phyloP scores from a whole-genome alignment of 2,329 filamentous ascomycete species.

The Botrytis elliptica region DNA sequence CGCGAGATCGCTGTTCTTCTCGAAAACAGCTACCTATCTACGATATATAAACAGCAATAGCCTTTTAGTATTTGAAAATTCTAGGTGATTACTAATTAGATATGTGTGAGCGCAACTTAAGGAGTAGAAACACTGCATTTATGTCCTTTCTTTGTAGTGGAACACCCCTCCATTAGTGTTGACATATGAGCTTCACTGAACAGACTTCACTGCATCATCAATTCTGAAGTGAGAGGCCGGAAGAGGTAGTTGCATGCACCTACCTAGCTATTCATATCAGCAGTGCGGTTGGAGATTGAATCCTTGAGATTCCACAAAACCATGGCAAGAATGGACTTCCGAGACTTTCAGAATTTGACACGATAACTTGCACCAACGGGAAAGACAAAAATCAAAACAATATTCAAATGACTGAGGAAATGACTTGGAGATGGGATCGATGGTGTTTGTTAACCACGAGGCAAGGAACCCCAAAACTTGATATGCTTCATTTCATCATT shows the following conservation, averaged over 20 bases:
- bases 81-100: not conserved
- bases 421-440: not conserved
- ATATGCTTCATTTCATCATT: constrained; percentile 32
- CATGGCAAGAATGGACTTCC: not conserved
- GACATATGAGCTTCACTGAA: not conserved
- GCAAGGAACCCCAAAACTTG: constrained; percentile 4
- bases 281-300: not conserved
- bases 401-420: not conserved
- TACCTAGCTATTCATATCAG: not conserved
- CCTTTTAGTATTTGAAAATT: not conserved
- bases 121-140: not conserved
- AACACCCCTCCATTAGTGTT: not conserved
- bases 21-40: not conserved
- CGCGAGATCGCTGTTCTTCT: not conserved
- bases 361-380: not conserved
- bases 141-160: not conserved
- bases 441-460: not conserved
- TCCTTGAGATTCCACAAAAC: not conserved
- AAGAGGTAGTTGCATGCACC: not conserved
- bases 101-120: not conserved
- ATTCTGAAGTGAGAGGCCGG: not conserved
- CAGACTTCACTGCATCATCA: not conserved
- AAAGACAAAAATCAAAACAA: not conserved
- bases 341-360: not conserved
- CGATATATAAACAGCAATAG: not conserved